Evolutionary conservation across 2,329 filamentous ascomycete genomes (phyloP).

Genomic region (Pseudocercospora cruenta): DNA sequence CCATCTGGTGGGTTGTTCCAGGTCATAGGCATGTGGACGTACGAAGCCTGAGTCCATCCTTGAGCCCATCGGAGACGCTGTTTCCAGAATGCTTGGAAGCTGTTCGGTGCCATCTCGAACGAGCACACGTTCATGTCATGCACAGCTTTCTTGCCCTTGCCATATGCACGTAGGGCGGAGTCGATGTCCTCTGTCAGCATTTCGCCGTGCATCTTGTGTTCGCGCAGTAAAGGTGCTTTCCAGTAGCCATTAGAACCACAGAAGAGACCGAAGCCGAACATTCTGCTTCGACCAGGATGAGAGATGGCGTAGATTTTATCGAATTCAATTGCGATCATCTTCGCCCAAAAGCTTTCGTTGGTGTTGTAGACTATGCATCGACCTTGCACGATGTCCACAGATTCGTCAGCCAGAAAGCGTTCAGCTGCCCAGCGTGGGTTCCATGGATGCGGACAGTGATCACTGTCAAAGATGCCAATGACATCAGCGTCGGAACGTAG

Average conservation of each 20-base stretch:
- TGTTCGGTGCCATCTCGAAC: slow-evolving; percentile 54
- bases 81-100: slow-evolving; percentile 52
- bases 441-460: slow-evolving; percentile 56
- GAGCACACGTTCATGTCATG: slow-evolving; percentile 55
- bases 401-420: slow-evolving; percentile 47
- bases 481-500: slow-evolving; percentile 50
- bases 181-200: slow-evolving; percentile 58
- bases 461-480: slow-evolving; percentile 55
- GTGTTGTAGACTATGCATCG: slow-evolving; percentile 56
- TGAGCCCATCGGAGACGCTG: slow-evolving; percentile 56
- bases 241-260: slow-evolving; percentile 56
- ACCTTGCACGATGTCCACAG: slow-evolving; percentile 55
- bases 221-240: slow-evolving; percentile 48
- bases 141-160: slow-evolving; percentile 48
- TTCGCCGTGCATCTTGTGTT: slow-evolving; percentile 54
- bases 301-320: slow-evolving; percentile 58
- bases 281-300: slow-evolving; percentile 51
- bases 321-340: slow-evolving; percentile 55
- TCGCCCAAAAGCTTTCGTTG: slow-evolving; percentile 47
- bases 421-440: slow-evolving; percentile 54
- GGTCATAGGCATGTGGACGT: slow-evolving; percentile 47
- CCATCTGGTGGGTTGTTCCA: slow-evolving; percentile 47
- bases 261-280: slow-evolving; percentile 55
- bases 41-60: slow-evolving; percentile 55
- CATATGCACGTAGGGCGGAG: slow-evolving; percentile 52